Conservation (phyloP, 805 yeast species). For the Maudiozyma serrabonitensis region DNA sequence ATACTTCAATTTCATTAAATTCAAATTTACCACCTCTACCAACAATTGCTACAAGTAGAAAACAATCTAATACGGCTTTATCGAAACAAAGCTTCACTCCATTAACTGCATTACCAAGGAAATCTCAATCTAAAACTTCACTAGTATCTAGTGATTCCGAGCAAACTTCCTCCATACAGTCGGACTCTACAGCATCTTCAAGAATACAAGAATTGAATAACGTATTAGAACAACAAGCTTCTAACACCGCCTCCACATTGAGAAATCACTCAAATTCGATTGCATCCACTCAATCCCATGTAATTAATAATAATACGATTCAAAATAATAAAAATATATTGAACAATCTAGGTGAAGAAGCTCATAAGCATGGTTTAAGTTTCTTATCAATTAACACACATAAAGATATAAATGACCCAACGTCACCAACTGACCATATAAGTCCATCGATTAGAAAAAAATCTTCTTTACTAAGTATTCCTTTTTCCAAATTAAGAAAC, state of each 20-base stretch:
- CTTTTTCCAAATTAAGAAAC: slow-evolving; percentile 22
- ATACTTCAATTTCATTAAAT: slow-evolving; percentile 7
- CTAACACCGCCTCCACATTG: background rate
- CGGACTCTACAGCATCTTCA: background rate
- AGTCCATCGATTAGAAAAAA: slow-evolving; percentile 8
- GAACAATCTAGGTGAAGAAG: slow-evolving; percentile 7
- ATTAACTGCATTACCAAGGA: slow-evolving; percentile 3
- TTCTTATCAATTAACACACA: background rate
- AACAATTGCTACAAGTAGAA: slow-evolving; percentile 17
- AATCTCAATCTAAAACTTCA: slow-evolving; percentile 1
- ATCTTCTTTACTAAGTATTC: slow-evolving; percentile 22
- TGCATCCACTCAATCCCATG: slow-evolving; percentile 2
- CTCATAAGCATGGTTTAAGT: background rate
- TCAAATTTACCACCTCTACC: slow-evolving; percentile 13
- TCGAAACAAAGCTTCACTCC: slow-evolving; percentile 13
- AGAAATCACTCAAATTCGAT: background rate
- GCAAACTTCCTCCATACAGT: background rate
- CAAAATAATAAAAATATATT: slow-evolving; percentile 8
- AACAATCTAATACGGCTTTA: slow-evolving; percentile 16
- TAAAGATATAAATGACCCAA: background rate
- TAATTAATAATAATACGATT: slow-evolving; percentile 5
- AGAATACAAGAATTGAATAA: slow-evolving; percentile 1
- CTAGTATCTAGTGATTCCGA: background rate
- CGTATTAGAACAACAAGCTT: background rate
- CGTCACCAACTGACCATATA: background rate